Evolutionary conservation across 2,329 filamentous ascomycete genomes (phyloP), one percentile per base, ranked within the genome.

Genomic region (Emmonsia crescens): DNA sequence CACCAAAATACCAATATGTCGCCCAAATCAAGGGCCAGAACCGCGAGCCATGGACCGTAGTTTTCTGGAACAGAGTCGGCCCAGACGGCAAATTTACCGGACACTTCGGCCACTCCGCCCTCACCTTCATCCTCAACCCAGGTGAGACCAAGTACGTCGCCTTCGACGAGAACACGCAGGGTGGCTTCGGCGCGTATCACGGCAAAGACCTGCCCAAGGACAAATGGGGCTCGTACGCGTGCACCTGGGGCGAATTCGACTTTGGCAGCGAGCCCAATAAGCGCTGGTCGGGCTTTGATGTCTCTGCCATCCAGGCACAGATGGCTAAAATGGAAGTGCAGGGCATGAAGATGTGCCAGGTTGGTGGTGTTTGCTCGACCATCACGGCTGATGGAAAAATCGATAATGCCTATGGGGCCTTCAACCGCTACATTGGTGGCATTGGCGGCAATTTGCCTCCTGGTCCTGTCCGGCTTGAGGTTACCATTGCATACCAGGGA

Each of bases 181-280:
- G 73, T 61, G 72, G 69, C 31, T 75, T 68, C 48, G 69, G 68
- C 16, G 73, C 73, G 8, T 68, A 68, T 14, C 52, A 64, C 21
- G 68, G 70, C 46, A 66, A 67, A 31, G 51, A 59, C 16, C 64
- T 74, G 12, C 72, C 73, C 60, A 69, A 60, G 31, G 66, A 68
- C 60, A 9, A 59, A 6, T 67, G 63, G 54, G 74, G 75, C 49
- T 64, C 66, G 6, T 74, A 72, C 57, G 68, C 72, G n/a, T 70
- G 67, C 66, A 76, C 74, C 66, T 77, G 74, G 74, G 74, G 74
- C 66, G 75, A 77, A 62, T 75, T 76, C 59, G 70, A 72, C 67
- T 74, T 77, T 61, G 68, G 67, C 63, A 71, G 66, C 68, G 29
- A 49, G 29, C 59, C 63, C 59, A 76, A 75, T 68, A 44, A 68